Evolutionary conservation across 768 basidiomycete species (phyloP), one percentile per base, ranked within the genome.

Genomic region (Tricholoma bakamatsutake): DNA sequence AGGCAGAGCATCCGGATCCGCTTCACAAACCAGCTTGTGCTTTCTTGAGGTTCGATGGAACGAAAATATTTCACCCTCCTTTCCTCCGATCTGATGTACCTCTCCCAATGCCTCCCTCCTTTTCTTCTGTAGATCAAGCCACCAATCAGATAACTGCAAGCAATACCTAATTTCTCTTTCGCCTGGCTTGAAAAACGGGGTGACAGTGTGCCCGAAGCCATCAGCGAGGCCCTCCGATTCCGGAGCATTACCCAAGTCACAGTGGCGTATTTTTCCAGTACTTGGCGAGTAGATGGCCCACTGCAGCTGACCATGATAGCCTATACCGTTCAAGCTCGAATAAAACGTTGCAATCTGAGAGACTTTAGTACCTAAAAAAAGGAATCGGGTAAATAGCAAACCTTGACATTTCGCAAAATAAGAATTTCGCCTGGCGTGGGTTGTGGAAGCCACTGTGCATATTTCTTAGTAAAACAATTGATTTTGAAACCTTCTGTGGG

Each of bases 261-360:
- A 73, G 60, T 76, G 73, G 24, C 70, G 70, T 30, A 75, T 59
- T 49, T 67, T 66, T 21, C 75, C 72, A 1, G 62, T 67, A 15
- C 62, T 60, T 1, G 74, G 70, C 34, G 78, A 74, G 50, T 78
- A 87, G 30, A 82, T 71, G 3, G 80, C 79, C 85, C 85, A 87
- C 31, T 71, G 69, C 52, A 83, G 64, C 56, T 67, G 74, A 60
- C 79, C 72, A 27, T 67, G 42, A 52, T 79, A 80, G 1, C 81
- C 83, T 0, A 71, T 66, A 15, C 76, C 80, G n/a, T 64, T 67
- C 3, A 66, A 1, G 5, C 4, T 30, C 1, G 72, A 72, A 3
- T 68, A 37, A 49, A 64, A 77, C 3, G 62, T 43, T 24, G 59
- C 54, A n/a, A 72, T 59, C 81, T 82, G 39, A 10, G 15, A 7